phyloP scores from a whole-genome alignment of 805 yeast genomes.

The Clavispora vitiphila region DNA sequence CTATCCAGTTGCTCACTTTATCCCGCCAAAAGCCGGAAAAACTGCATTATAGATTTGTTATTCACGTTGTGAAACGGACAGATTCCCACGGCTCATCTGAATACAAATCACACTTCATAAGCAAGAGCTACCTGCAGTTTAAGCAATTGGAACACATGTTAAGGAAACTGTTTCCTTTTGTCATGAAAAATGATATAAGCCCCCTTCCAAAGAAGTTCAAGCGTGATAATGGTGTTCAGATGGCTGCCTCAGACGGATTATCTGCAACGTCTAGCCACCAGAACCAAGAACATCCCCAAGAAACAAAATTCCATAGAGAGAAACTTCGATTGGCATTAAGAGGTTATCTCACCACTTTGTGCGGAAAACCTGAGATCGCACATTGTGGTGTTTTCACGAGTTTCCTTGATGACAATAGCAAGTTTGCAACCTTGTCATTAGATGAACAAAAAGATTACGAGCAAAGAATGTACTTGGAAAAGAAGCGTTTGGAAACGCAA shows the following conservation, averaged over 20 bases:
- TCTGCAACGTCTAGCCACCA: background rate
- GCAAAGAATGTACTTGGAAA: conserved; percentile 57
- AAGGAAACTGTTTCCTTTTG: conserved; percentile 59
- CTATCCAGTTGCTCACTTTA: conserved; percentile 4
- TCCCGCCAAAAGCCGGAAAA: conserved; percentile 1
- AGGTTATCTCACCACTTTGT: conserved; percentile 57
- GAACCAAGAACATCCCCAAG: background rate
- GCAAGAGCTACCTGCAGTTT: conserved; percentile 68
- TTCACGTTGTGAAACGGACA: conserved; percentile 34
- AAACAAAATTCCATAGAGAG: conserved; percentile 55
- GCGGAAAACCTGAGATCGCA: conserved; percentile 51
- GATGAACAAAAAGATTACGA: conserved; percentile 52
- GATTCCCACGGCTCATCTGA: conserved; percentile 3
- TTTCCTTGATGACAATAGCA: conserved; percentile 10
- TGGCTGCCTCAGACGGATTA: background rate
- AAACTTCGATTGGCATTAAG: conserved; percentile 72
- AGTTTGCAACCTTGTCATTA: conserved; percentile 32
- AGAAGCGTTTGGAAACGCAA: conserved; percentile 53
- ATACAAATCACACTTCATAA: conserved; percentile 40
- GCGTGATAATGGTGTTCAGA: conserved; percentile 28
- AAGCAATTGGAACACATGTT: conserved; percentile 49
- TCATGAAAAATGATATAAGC: conserved; percentile 48
- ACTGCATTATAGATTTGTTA: conserved; percentile 43
- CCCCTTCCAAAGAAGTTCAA: conserved; percentile 52
- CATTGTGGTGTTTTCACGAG: conserved; percentile 41